Evolutionary conservation across 2,329 filamentous ascomycete species (phyloP).

Genomic region (Rhynchosporium agropyri): DNA sequence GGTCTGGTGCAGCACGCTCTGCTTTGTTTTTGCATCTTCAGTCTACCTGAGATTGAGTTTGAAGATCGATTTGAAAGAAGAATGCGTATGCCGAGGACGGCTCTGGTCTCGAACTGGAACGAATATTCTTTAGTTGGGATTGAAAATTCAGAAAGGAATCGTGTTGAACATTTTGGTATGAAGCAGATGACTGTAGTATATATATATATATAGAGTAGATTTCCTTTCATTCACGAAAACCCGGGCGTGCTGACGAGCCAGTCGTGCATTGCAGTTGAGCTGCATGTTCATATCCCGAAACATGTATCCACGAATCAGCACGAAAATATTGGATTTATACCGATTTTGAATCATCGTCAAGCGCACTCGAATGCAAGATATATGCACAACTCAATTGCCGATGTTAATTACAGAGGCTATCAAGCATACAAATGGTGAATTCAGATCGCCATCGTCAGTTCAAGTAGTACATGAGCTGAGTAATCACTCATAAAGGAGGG

Average conservation of each 20-base stretch:
- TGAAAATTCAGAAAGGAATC: not conserved
- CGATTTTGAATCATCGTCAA: too few relatives aligned
- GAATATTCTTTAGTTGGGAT: not conserved
- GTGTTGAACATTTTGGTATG: not conserved
- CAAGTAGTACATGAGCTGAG: too few relatives aligned
- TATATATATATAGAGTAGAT: not conserved
- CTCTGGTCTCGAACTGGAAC: too few relatives aligned
- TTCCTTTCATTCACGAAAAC: not conserved
- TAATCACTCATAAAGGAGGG: too few relatives aligned
- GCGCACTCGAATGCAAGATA: too few relatives aligned
- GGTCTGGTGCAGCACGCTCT: constrained; percentile 35
- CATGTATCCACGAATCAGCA: not conserved
- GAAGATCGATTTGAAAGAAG: too few relatives aligned
- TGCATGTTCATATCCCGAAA: not conserved
- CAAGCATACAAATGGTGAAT: too few relatives aligned
- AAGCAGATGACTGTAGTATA: not conserved
- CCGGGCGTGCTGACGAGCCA: not conserved
- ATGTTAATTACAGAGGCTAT: too few relatives aligned
- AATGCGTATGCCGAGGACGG: too few relatives aligned
- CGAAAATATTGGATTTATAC: not conserved
- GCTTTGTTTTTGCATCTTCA: constrained; percentile 22
- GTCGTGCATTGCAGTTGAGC: not conserved
- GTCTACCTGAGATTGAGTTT: not conserved
- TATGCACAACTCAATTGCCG: too few relatives aligned
- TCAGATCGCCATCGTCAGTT: too few relatives aligned